These are phyloP conservation scores for Russula dissimulans DNA, from an alignment of 768 basidiomycete species.

Conservation along the genomic window DNA sequence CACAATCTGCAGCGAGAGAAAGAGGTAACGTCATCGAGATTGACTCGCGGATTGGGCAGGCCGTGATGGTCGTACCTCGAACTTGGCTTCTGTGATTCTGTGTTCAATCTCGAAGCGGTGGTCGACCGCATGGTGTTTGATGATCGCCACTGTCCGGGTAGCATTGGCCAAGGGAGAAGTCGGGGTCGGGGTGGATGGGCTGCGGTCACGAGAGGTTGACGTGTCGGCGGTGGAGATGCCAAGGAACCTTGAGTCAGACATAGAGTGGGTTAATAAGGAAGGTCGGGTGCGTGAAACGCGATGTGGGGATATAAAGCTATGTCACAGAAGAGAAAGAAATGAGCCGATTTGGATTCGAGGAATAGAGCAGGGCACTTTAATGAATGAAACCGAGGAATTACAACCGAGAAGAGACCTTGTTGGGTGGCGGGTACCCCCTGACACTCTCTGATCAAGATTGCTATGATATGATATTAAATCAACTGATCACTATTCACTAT, in stretches of 20 bases:
- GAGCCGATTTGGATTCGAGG: constrained; percentile 5
- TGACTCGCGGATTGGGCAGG: background rate
- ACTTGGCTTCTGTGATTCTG: constrained; percentile 68
- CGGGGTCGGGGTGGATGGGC: constrained; percentile 4
- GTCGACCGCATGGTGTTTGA: constrained; percentile 68
- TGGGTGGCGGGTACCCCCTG: background rate
- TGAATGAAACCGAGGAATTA: constrained; percentile 1
- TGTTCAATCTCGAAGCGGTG: constrained; percentile 76
- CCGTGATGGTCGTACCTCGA: constrained; percentile 49
- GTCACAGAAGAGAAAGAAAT: constrained; percentile 5
- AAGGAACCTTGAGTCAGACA: constrained; percentile 4
- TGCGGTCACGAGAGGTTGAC: background rate
- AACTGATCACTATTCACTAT: background rate
- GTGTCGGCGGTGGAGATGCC: background rate
- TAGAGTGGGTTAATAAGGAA: background rate
- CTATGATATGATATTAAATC: background rate
- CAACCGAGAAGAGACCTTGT: background rate
- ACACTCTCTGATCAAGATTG: background rate
- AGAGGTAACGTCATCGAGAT: constrained; percentile 6
- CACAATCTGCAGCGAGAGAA: constrained; percentile 45
- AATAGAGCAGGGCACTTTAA: background rate
- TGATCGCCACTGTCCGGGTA: constrained; percentile 73
- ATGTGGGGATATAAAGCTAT: constrained; percentile 4
- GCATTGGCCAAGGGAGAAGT: background rate
- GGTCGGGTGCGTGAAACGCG: constrained; percentile 7